phyloP scores from a whole-genome alignment of 495 filamentous ascomycete species.

The Viridothelium virens region DNA sequence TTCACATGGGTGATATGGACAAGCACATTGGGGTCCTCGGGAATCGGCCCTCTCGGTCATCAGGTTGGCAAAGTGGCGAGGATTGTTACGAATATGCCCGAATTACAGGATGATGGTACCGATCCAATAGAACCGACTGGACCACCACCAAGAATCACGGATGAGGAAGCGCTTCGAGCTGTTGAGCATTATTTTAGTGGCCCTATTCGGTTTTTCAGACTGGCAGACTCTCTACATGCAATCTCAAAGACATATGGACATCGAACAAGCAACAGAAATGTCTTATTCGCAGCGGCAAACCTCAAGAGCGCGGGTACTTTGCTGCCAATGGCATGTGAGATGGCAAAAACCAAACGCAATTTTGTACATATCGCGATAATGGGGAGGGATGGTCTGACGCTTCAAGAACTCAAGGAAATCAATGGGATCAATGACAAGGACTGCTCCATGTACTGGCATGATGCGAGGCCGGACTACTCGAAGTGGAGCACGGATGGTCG shows the following conservation, averaged over 20 bases:
- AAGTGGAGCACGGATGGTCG: conserved; percentile 45
- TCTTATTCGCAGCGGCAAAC: conserved; percentile 52
- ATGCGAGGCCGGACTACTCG: conserved; percentile 49
- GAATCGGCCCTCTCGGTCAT: not conserved
- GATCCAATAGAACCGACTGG: conserved; percentile 25
- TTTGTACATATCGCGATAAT: conserved; percentile 54
- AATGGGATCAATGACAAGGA: conserved; percentile 47
- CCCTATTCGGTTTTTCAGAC: conserved; percentile 46
- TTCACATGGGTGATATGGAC: conserved; percentile 33
- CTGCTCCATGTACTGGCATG: conserved; percentile 52
- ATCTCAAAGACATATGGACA: conserved; percentile 32
- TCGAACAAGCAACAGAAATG: conserved; percentile 42
- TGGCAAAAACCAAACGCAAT: conserved; percentile 48
- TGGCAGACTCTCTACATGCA: conserved; percentile 45
- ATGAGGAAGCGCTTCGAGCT: conserved; percentile 14
- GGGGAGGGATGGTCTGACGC: conserved; percentile 45
- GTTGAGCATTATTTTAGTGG: conserved; percentile 47
- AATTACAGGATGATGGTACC: conserved; percentile 1
- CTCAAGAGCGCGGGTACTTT: conserved; percentile 48
- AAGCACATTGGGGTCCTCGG: conserved; percentile 20
- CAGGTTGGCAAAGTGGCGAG: not conserved
- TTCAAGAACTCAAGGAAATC: conserved; percentile 46
- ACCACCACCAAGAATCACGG: conserved; percentile 23
- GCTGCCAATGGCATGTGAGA: conserved; percentile 55
- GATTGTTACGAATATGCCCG: not conserved